phyloP scores from a whole-genome alignment of 2,329 filamentous ascomycete genomes.

The Diaporthe amygdali region DNA sequence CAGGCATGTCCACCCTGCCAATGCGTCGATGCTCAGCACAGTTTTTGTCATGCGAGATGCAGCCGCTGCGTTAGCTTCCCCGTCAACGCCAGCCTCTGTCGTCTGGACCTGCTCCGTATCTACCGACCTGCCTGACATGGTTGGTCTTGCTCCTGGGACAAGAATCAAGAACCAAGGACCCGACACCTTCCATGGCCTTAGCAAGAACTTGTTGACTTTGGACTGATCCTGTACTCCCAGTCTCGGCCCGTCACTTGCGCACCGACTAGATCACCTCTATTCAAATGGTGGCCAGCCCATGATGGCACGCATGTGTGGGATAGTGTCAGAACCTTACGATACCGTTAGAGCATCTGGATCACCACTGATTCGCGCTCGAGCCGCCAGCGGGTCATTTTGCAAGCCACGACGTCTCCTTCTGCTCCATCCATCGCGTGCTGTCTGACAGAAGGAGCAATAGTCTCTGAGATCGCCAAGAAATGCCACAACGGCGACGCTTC shows the following conservation, averaged over 20 bases:
- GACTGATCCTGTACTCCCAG: neutral
- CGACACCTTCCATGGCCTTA: no score
- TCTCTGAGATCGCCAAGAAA: neutral
- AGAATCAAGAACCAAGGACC: no score
- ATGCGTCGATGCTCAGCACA: neutral
- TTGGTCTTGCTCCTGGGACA: neutral
- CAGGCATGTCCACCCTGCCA: neutral
- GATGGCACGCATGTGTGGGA: neutral
- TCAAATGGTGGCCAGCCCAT: neutral
- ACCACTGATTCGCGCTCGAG: neutral
- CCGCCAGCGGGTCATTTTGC: neutral
- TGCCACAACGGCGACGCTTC: neutral
- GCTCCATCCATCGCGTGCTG: neutral
- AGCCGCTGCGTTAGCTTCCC: neutral
- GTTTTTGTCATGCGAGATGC: neutral
- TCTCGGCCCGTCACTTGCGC: neutral
- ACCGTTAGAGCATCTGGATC: neutral
- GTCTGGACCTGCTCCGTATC: neutral
- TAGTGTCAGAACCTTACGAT: neutral
- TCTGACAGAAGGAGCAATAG: slow-evolving; percentile 9
- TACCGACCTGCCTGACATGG: neutral
- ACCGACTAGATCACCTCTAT: neutral
- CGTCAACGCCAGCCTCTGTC: neutral
- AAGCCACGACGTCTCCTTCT: neutral
- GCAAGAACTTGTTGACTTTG: neutral